Percentiles rank a stretch among this genome's conserved stretches.
phyloP scores from a whole-genome alignment of 331 rosid genomes.

The Acacia pycnantha region DNA sequence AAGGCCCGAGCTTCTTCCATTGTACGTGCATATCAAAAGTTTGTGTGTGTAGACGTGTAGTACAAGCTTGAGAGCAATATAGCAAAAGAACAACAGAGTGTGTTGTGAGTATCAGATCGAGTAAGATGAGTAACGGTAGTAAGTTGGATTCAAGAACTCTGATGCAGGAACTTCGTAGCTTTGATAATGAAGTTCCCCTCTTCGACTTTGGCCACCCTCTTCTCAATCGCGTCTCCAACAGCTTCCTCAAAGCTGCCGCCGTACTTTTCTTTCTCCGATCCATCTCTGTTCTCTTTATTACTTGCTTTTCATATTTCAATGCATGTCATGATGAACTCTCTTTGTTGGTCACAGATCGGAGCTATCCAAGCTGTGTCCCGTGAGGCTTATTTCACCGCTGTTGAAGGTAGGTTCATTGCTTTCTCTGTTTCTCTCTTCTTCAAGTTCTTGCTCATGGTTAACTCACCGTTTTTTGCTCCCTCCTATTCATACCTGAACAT shows the following conservation, averaged over 20 bases:
- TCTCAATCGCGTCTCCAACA: constrained; percentile 71
- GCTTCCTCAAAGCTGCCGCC: constrained; percentile 88
- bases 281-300: too few species aligned
- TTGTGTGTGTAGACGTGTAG: neutral
- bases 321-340: neutral
- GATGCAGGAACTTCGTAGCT: constrained; percentile 34
- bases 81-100: neutral
- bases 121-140: constrained; percentile 25
- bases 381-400: constrained; percentile 68
- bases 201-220: constrained; percentile 53
- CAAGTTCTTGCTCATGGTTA: neutral
- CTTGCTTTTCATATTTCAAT: neutral
- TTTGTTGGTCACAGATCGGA: constrained; percentile 55
- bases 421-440: neutral
- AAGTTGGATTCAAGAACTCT: constrained; percentile 34
- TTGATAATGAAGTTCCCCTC: constrained; percentile 26
- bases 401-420: constrained; percentile 43
- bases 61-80: neutral
- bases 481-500: neutral
- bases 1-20: neutral
- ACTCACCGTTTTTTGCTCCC: neutral
- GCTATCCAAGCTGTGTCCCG: constrained; percentile 81
- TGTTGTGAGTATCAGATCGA: neutral
- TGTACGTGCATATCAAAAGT: neutral
- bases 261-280: constrained; percentile 28